Conservation (phyloP, 495 filamentous ascomycete genomes). For the Aspergillus nidulans region DNA sequence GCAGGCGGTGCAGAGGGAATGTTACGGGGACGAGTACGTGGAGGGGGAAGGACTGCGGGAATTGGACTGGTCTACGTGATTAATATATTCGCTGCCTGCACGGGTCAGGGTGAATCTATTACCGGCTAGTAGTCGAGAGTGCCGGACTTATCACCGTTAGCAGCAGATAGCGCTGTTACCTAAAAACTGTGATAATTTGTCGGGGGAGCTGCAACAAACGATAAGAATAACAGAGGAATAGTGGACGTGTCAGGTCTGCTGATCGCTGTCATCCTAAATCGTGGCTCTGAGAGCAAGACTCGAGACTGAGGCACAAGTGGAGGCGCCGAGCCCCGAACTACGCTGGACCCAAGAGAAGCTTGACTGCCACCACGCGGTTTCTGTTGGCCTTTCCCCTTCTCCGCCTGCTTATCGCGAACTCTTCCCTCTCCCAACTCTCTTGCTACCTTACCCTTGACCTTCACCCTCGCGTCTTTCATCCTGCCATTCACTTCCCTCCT, state of each 20-base stretch:
- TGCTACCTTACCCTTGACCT: background rate
- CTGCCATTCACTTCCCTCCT: slow-evolving; percentile 1
- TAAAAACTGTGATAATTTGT: background rate
- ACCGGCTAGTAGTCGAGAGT: background rate
- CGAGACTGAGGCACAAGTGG: slow-evolving; percentile 11
- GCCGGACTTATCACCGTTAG: background rate
- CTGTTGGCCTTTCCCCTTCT: slow-evolving; percentile 19
- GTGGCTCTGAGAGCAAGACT: background rate
- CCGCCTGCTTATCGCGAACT: slow-evolving; percentile 24
- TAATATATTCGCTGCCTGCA: background rate
- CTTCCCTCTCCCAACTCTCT: slow-evolving; percentile 9
- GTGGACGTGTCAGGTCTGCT: background rate
- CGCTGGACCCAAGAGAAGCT: slow-evolving; percentile 34
- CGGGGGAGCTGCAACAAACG: background rate
- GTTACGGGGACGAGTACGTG: slow-evolving; percentile 62
- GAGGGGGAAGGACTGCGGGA: slow-evolving; percentile 59
- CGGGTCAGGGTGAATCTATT: background rate
- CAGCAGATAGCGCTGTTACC: background rate
- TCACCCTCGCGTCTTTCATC: slow-evolving; percentile 1
- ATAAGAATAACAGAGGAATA: background rate
- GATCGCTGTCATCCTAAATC: slow-evolving; percentile 1
- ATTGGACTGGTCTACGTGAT: slow-evolving; percentile 10
- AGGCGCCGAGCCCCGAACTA: slow-evolving; percentile 21
- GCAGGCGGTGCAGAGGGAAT: slow-evolving; percentile 46
- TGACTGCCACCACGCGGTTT: slow-evolving; percentile 32